These are phyloP conservation scores for Panus rudis DNA, from an alignment of 768 basidiomycete species.

Conservation along the genomic window DNA sequence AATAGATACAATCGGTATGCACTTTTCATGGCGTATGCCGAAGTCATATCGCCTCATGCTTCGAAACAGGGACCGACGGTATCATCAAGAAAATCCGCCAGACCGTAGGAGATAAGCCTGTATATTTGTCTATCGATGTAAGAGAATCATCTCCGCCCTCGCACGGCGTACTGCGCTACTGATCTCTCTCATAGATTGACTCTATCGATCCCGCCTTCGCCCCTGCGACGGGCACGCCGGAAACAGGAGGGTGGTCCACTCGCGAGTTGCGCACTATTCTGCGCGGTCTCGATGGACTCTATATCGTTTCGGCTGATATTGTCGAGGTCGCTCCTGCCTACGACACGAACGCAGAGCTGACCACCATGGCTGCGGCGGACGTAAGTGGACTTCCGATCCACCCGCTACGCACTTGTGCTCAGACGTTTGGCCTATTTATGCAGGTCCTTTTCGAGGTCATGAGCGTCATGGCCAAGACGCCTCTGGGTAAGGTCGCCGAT, in stretches of 20 bases:
- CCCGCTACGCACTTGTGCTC: slow-evolving; percentile 12
- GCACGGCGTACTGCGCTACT: not conserved
- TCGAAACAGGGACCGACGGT: slow-evolving; percentile 50
- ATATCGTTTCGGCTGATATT: slow-evolving; percentile 75
- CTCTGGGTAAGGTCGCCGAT: slow-evolving; percentile 61
- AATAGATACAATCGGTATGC: slow-evolving; percentile 70
- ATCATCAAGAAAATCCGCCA: slow-evolving; percentile 77
- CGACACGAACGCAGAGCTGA: slow-evolving; percentile 59
- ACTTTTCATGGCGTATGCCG: not conserved
- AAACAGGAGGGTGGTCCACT: slow-evolving; percentile 81
- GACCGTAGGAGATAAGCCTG: slow-evolving; percentile 67
- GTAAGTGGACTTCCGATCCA: slow-evolving; percentile 26
- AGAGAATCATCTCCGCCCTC: slow-evolving; percentile 16
- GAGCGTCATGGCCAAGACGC: slow-evolving; percentile 76
- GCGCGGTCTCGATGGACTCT: slow-evolving; percentile 66
- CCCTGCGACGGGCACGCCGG: slow-evolving; percentile 80
- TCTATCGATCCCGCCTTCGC: slow-evolving; percentile 79
- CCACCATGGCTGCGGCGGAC: slow-evolving; percentile 58
- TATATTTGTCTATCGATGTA: slow-evolving; percentile 76
- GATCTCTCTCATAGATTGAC: slow-evolving; percentile 44
- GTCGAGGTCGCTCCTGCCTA: slow-evolving; percentile 85
- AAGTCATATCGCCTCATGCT: not conserved
- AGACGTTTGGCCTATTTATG: not conserved
- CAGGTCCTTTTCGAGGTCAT: slow-evolving; percentile 71
- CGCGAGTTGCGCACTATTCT: slow-evolving; percentile 74